Base-by-base conservation (phyloP, 306 rosid genomes). In the Quercus suber region DNA sequence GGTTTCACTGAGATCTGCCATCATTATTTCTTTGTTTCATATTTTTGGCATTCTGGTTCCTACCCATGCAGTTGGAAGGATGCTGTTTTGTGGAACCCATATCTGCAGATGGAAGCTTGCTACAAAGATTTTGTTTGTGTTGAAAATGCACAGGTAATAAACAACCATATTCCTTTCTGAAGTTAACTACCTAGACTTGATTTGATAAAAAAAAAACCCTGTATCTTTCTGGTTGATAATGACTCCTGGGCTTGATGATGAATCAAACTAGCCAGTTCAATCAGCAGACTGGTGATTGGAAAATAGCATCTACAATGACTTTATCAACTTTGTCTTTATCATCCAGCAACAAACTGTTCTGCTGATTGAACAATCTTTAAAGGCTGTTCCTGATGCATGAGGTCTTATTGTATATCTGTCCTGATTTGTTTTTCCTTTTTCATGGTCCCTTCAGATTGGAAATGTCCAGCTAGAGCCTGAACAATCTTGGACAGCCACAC, bases 61-160 rank as follows among this genome's bases (percentile, higher is more conserved):
- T 59, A 21, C 69, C 37, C 11, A 57, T 85, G 89, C 69, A 92
- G 99, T 84, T 93, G 99, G 99, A 85, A 93, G n/a, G 99, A 95
- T 78, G 90, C 96, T 41, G 99, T 95, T 71, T 56, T 95, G 82
- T 95, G 99, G 99, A 95, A 95, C 87, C 98, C 99, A 9, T 73
- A 95, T 87, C 90, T 90, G 84, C 84, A 81, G 73, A 91, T 93
- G 98, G 98, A 95, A 84, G 98, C 92, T 25, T 89, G 96, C 89
- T 95, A 90, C 74, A 95, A 81, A 87, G 96, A 95, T 85, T 95
- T 95, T 78, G 97, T 95, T 77, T 95, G 99, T 58, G 99, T 93
- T 71, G 98, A 95, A 89, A 95, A 95, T 86, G 99, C 99, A 0
- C 81, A 95, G 98, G 99, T 95, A 92, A 76, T 64, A 80, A 52